A percentile compares a stretch with the other conserved stretches of the same genome.
Conservation (phyloP, 768 basidiomycete genomes). For the Mycena haematopus region DNA sequence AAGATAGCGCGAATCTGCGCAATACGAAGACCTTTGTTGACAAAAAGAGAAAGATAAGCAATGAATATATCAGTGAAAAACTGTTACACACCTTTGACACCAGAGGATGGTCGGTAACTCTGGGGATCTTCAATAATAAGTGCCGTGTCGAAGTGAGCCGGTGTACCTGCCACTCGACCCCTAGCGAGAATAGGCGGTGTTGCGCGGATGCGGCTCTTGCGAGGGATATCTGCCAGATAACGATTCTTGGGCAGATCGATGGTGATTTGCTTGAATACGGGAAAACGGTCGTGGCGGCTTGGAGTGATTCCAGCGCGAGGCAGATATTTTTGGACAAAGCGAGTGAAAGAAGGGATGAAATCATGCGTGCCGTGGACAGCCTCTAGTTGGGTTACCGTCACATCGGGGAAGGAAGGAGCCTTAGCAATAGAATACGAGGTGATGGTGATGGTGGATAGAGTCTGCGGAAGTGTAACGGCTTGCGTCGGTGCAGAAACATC, state of each 20-base stretch:
- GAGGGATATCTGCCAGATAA: constrained; percentile 2
- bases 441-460: background rate
- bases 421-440: constrained; percentile 19
- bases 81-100: constrained; percentile 3
- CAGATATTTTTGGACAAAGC: constrained; percentile 19
- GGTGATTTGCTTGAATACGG: constrained; percentile 17
- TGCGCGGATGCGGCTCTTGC: background rate
- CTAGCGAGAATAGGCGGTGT: constrained; percentile 3
- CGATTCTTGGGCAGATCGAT: constrained; percentile 14
- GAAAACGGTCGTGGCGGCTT: constrained; percentile 19
- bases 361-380: constrained; percentile 12
- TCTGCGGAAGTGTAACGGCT: constrained; percentile 3
- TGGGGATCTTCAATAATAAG: constrained; percentile 20
- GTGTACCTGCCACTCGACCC: background rate
- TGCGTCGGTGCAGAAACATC: background rate
- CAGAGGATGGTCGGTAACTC: constrained; percentile 3
- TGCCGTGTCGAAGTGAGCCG: constrained; percentile 23
- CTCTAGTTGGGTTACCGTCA: constrained; percentile 13
- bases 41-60: background rate
- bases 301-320: constrained; percentile 4
- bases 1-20: constrained; percentile 34
- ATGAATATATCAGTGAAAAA: too few species aligned
- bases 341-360: constrained; percentile 20
- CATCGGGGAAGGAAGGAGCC: constrained; percentile 16
- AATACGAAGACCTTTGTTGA: constrained; percentile 29